A percentile compares a stretch with the other conserved stretches of the same genome.
phyloP scores from a whole-genome alignment of 305 asterid genomes.

The Withania somnifera region DNA sequence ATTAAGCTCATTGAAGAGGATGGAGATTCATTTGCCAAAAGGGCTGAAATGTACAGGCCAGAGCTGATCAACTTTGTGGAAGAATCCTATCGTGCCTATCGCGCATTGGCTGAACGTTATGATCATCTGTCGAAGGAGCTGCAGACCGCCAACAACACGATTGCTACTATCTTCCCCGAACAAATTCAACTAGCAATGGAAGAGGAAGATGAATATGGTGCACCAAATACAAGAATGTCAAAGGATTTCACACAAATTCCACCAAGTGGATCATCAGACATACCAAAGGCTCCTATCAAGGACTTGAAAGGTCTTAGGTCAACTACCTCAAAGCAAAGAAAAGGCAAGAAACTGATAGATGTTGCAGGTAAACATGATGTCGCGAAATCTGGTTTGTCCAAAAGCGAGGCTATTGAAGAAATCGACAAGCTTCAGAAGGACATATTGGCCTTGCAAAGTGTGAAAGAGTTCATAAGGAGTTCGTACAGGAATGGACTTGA shows the following conservation, averaged over 20 bases:
- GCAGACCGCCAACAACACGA: slow-evolving; percentile 49
- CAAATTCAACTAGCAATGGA: background rate
- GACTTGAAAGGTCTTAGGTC: slow-evolving; percentile 42
- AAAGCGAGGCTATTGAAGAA: slow-evolving; percentile 48
- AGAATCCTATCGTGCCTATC: slow-evolving; percentile 50
- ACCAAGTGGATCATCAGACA: slow-evolving; percentile 2
- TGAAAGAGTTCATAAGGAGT: slow-evolving; percentile 77
- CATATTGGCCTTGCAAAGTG: slow-evolving; percentile 59
- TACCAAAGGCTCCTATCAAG: slow-evolving; percentile 48
- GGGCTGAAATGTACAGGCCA: slow-evolving; percentile 95
- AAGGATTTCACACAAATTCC: slow-evolving; percentile 16
- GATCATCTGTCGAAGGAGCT: slow-evolving; percentile 72
- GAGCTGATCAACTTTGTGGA: slow-evolving; percentile 71
- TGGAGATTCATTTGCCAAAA: slow-evolving; percentile 76
- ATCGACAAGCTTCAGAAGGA: slow-evolving; percentile 67
- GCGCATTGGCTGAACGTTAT: slow-evolving; percentile 57
- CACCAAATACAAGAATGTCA: slow-evolving; percentile 19
- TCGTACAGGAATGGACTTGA: slow-evolving; percentile 55
- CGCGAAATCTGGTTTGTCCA: slow-evolving; percentile 39
- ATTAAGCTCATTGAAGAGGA: slow-evolving; percentile 72
- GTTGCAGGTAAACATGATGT: background rate
- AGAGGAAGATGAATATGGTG: slow-evolving; percentile 44
- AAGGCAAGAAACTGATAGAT: slow-evolving; percentile 3
- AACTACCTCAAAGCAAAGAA: slow-evolving; percentile 32
- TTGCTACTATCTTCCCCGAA: background rate